phyloP scores from a whole-genome alignment of 1,139 yeast species.

The Spathaspora sp. region DNA sequence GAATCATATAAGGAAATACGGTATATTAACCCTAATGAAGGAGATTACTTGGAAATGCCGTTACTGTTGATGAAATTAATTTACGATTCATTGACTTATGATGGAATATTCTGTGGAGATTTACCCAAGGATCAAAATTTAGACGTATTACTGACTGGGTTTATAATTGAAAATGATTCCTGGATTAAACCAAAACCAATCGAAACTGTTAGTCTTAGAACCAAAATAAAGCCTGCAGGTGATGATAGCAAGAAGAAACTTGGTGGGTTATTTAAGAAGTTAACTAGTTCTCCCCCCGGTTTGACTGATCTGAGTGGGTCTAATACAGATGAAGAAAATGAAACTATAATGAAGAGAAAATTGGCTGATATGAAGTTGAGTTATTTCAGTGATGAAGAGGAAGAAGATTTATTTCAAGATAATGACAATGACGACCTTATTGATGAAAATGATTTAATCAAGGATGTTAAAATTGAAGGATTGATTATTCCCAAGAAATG shows the following conservation, averaged over 20 bases:
- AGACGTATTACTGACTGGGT: slow-evolving; percentile 65
- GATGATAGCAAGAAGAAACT: slow-evolving; percentile 13
- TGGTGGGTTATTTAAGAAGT: slow-evolving; percentile 28
- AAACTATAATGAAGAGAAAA: slow-evolving; percentile 43
- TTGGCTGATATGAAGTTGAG: slow-evolving; percentile 48
- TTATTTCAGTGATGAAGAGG: slow-evolving; percentile 53
- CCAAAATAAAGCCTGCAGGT: slow-evolving; percentile 14
- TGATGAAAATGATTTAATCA: slow-evolving; percentile 45
- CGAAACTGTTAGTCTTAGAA: slow-evolving; percentile 28
- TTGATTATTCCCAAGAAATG: slow-evolving; percentile 50
- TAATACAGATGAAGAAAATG: slow-evolving; percentile 31
- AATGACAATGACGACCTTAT: slow-evolving; percentile 23
- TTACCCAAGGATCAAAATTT: slow-evolving; percentile 51
- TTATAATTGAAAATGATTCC: slow-evolving; percentile 35
- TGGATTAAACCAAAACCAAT: slow-evolving; percentile 50
- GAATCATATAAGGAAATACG: slow-evolving; percentile 49
- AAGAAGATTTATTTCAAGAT: slow-evolving; percentile 14
- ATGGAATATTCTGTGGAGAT: slow-evolving; percentile 55
- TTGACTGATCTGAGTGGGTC: slow-evolving; percentile 45
- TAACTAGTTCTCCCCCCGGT: slow-evolving; percentile 19
- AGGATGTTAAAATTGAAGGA: slow-evolving; percentile 26
- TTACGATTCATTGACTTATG: slow-evolving; percentile 38
- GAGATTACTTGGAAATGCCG: slow-evolving; percentile 37
- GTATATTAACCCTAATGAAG: slow-evolving; percentile 58
- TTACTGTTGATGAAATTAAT: slow-evolving; percentile 41